Evolutionary conservation across 2,329 filamentous ascomycete genomes (phyloP), one percentile per base, ranked within the genome.

Genomic region (Fusarium tanahbumbuense): DNA sequence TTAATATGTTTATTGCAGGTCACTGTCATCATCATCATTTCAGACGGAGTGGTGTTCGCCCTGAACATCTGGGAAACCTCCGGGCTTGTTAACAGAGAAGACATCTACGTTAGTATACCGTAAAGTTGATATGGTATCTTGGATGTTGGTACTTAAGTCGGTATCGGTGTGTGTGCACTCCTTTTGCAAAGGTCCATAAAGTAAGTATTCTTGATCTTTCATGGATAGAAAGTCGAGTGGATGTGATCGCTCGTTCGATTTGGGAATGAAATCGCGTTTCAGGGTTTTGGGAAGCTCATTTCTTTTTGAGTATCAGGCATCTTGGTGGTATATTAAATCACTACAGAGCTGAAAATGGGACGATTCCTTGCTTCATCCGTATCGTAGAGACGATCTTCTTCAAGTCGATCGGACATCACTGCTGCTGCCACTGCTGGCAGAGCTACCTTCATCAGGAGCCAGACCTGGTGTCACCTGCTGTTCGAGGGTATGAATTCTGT

Each of bases 141-240:
- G 3, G 5, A 18, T 37, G 9, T 11, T 37, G 32, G 5, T 11
- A 5, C 5, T n/a, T n/a, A 5, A 6, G 6, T 2, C 0, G 2
- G 16, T 18, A n/a, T 37, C 5, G 2, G 2, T 37, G 16, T 11
- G 9, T 5, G 9, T 10, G 9, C 5, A 37, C 9, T 11, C 32
- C 10, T 37, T n/a, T 37, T 37, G 16, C 32, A 37, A n/a, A 18
- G 32, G 9, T 37, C 32, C 9, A 11, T 37, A 37, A 8, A 5
- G 16, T 37, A 8, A 5, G 16, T 37, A n/a, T 37, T 18, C 9
- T 6, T 5, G 6, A 18, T 11, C 9, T 37, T 4, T n/a, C 16
- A 9, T 37, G 16, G 32, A 37, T 10, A 18, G 16, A 11, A n/a
- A 11, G 16, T 18, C 9, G 16, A 37, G 16, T 18, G 5, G 16